These are phyloP conservation scores for Pelargonium cotyledonis DNA, from an alignment of 441 rosid genomes.

Conservation along the genomic window DNA sequence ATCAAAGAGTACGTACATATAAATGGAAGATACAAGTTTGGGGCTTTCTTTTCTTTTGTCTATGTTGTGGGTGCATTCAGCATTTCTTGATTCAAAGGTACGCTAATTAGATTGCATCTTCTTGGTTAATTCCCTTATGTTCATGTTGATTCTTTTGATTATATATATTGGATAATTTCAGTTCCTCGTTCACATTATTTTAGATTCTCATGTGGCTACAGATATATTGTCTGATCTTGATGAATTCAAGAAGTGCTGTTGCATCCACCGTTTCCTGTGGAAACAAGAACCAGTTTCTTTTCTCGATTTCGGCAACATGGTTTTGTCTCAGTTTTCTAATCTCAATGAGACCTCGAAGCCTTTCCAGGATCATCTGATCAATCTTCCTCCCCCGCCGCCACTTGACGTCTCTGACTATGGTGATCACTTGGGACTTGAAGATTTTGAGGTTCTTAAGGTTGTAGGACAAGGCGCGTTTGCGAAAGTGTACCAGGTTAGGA, in stretches of 20 bases:
- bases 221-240: slow-evolving; percentile 44
- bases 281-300: no score
- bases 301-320: no score
- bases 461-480: slow-evolving; percentile 97
- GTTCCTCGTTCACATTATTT: no score
- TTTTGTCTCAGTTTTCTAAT: slow-evolving; percentile 50
- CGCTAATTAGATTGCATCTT: neutral
- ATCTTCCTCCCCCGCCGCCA: slow-evolving; percentile 42
- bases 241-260: slow-evolving; percentile 65
- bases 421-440: slow-evolving; percentile 74
- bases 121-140: neutral
- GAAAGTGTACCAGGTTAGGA: slow-evolving; percentile 86
- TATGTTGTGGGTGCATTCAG: neutral
- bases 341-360: slow-evolving; percentile 36
- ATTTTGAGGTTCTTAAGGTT: slow-evolving; percentile 79
- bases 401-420: slow-evolving; percentile 39
- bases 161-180: no score
- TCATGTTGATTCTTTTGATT: neutral
- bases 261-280: slow-evolving; percentile 85
- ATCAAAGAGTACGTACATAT: no score
- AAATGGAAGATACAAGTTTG: neutral
- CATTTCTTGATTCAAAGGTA: slow-evolving; percentile 2
- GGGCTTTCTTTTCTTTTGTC: neutral
- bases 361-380: slow-evolving; percentile 31
- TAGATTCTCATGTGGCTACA: no score